Conservation (phyloP, 2,329 filamentous ascomycete species). For the Aureobasidium mangrovei region DNA sequence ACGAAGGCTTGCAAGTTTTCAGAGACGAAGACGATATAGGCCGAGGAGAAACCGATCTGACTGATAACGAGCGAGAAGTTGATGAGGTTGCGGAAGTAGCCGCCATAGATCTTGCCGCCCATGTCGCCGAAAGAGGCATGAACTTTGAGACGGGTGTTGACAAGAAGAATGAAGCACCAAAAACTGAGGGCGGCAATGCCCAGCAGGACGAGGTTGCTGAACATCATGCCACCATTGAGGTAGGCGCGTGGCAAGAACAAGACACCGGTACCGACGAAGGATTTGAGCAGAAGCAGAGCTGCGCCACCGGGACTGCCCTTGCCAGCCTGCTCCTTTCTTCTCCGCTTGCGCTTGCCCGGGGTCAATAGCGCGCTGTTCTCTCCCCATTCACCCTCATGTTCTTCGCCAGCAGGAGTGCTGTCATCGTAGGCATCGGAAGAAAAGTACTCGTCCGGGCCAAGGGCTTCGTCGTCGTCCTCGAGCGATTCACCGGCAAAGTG, state of each 20-base stretch:
- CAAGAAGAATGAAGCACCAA: constrained; percentile 93
- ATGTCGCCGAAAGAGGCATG: constrained; percentile 97
- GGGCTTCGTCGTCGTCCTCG: constrained; percentile 88
- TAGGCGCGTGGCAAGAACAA: constrained; percentile 89
- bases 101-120: constrained; percentile 82
- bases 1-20: constrained; percentile 95
- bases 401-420: constrained; percentile 33
- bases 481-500: constrained; percentile 97
- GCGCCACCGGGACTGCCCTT: constrained; percentile 73
- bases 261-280: constrained; percentile 93
- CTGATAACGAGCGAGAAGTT: constrained; percentile 88
- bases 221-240: constrained; percentile 93
- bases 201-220: constrained; percentile 86
- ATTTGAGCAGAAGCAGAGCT: constrained; percentile 81
- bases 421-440: constrained; percentile 62
- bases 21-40: constrained; percentile 94
- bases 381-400: constrained; percentile 65
- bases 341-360: constrained; percentile 58
- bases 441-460: constrained; percentile 86
- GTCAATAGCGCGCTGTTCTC: constrained; percentile 78
- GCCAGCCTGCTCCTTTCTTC: constrained; percentile 67
- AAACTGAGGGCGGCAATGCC: constrained; percentile 80
- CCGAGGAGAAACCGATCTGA: constrained; percentile 88
- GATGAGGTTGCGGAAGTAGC: constrained; percentile 80
- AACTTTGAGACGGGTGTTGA: constrained; percentile 74